Evolutionary conservation across 257 asterid species (phyloP).

Genomic region (Agastache rugosa): DNA sequence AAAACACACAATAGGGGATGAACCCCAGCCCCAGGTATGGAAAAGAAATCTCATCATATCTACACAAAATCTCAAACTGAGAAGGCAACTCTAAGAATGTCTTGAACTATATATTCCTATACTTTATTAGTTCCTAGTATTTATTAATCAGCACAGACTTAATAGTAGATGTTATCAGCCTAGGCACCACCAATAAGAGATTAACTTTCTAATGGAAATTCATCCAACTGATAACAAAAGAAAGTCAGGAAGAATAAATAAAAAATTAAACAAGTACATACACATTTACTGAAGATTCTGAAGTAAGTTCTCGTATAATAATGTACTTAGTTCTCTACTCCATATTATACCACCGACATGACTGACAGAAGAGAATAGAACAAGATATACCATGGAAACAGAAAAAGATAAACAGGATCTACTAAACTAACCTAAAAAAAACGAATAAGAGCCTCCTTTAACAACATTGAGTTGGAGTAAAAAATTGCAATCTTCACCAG

Average conservation of each 20-base stretch:
- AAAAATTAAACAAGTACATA: background rate
- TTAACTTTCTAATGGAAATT: background rate
- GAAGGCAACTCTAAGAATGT: background rate
- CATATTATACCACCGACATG: background rate
- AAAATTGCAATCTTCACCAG: background rate
- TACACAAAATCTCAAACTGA: background rate
- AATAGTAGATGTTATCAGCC: background rate
- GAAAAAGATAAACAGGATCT: background rate
- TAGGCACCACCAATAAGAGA: background rate
- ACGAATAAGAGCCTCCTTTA: background rate
- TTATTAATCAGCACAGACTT: background rate
- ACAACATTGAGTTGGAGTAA: background rate
- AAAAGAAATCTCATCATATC: background rate
- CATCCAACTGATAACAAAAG: background rate
- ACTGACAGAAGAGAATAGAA: background rate
- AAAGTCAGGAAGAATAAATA: background rate
- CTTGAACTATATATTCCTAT: background rate
- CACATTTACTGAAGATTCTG: background rate
- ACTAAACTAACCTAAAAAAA: background rate
- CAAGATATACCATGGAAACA: background rate
- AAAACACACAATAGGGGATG: conserved; percentile 27
- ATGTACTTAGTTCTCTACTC: background rate
- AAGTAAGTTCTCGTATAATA: background rate
- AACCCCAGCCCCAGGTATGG: background rate
- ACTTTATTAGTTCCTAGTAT: background rate